A percentile compares a stretch with the other conserved stretches of the same genome.
Evolutionary conservation across 305 asterid species (phyloP).

Genomic region (Rubia tinctorum): DNA sequence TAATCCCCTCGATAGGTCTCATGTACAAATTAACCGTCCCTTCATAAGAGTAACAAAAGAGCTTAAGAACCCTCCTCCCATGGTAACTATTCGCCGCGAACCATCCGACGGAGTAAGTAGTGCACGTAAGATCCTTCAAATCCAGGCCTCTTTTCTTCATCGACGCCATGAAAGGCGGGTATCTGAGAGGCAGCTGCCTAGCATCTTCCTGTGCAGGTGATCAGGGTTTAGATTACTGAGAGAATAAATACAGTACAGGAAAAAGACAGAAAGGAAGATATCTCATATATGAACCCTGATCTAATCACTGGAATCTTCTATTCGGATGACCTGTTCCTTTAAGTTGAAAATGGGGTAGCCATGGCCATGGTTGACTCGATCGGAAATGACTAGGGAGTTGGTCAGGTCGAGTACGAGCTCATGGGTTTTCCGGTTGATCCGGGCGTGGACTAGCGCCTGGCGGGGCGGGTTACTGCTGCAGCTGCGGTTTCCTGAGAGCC

Average conservation of each 20-base stretch:
- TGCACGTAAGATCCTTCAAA: constrained; percentile 43
- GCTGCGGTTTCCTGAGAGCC: constrained; percentile 22
- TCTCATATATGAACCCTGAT: too few relatives aligned
- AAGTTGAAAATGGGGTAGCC: constrained; percentile 47
- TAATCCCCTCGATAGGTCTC: constrained; percentile 72
- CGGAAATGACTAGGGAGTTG: constrained; percentile 19
- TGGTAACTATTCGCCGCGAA: constrained; percentile 38
- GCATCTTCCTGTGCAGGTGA: constrained; percentile 20
- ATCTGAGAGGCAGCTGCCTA: constrained; percentile 24
- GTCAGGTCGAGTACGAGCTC: constrained; percentile 41
- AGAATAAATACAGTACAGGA: too few relatives aligned
- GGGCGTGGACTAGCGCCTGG: constrained; percentile 42
- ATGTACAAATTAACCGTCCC: constrained; percentile 55
- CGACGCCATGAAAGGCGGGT: constrained; percentile 45
- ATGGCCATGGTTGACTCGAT: constrained; percentile 33
- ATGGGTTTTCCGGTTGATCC: constrained; percentile 28
- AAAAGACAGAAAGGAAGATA: too few relatives aligned
- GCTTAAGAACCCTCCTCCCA: constrained; percentile 35
- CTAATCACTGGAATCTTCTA: too few relatives aligned
- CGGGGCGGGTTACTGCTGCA: constrained; percentile 24
- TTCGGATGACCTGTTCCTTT: constrained; percentile 25
- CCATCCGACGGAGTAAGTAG: constrained; percentile 49
- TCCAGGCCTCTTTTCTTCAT: constrained; percentile 46
- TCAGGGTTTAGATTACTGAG: too few relatives aligned
- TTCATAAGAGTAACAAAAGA: constrained; percentile 49